Evolutionary conservation across 352 stramenopile species (phyloP).

Genomic region (Phytophthora citricola): DNA sequence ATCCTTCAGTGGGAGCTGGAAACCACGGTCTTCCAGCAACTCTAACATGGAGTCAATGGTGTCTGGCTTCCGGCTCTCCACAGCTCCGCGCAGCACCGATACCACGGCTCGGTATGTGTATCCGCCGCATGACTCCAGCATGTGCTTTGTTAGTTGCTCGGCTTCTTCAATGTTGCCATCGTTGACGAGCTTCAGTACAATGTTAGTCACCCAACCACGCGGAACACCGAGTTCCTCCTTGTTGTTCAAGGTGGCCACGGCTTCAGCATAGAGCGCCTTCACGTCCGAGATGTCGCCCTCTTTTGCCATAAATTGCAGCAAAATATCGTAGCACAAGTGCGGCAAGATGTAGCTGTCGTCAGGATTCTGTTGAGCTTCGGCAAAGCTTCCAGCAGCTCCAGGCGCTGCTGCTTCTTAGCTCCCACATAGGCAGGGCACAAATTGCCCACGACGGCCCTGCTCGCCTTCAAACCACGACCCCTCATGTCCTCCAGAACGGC

Average conservation of each 20-base stretch:
- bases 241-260: slow-evolving; percentile 38
- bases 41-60: slow-evolving; percentile 40
- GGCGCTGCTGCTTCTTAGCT: slow-evolving; percentile 63
- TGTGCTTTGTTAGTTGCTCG: slow-evolving; percentile 41
- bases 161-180: slow-evolving; percentile 51
- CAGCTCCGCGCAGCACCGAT: slow-evolving; percentile 47
- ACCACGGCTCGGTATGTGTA: slow-evolving; percentile 55
- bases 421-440: slow-evolving; percentile 47
- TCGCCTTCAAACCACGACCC: slow-evolving; percentile 43
- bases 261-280: slow-evolving; percentile 57
- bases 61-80: slow-evolving; percentile 31
- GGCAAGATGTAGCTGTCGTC: slow-evolving; percentile 59
- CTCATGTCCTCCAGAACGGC: slow-evolving; percentile 51
- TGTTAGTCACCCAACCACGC: slow-evolving; percentile 50
- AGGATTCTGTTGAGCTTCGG: slow-evolving; percentile 28
- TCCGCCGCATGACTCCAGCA: slow-evolving; percentile 44
- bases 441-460: slow-evolving; percentile 51
- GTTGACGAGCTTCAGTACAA: slow-evolving; percentile 51
- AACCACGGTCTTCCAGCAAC: slow-evolving; percentile 52
- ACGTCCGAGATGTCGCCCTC: slow-evolving; percentile 47
- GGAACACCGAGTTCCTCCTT: slow-evolving; percentile 42
- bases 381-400: slow-evolving; percentile 62
- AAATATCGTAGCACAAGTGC: slow-evolving; percentile 48
- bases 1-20: slow-evolving; percentile 47
- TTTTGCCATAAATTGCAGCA: slow-evolving; percentile 48